Base-by-base conservation (phyloP, 345 rosid genomes). In the Laguncularia racemosa region DNA sequence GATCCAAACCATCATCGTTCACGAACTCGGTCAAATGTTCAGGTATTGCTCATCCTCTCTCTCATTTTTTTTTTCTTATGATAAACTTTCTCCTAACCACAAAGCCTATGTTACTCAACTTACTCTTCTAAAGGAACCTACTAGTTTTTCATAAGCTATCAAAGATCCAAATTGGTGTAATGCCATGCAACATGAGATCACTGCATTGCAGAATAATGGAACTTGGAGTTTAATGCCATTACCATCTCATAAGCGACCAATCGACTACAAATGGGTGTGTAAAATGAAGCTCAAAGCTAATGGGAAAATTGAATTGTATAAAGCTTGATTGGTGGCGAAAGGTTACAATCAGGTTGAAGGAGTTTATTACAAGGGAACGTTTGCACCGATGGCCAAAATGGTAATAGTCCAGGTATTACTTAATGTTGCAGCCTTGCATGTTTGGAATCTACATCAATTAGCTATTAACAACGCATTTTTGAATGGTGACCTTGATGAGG, bases 1-100 rank as follows among this genome's bases (percentile, higher is more conserved):
- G n/a, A n/a, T n/a, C n/a, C n/a, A n/a, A n/a, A n/a, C 62, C 13
- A 13, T 59, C 53, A 59, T 59, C 46, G 15, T 18, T 23, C 62
- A 20, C 20, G 11, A 59, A 4, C 53, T 2, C 46, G 43, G 53
- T 59, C 53, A 59, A 14, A 13, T 16, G 19, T 14, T 59, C 2
- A 59, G 44, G 62, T 47, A 48, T 13, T 15, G 45, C 47, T 3
- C 28, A 18, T 13, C 12, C 13, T 5, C 16, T 19, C 0, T 59
- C 13, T 19, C 16, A 60, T n/a, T n/a, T 14, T 18, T 4, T 17
- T 26, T 19, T n/a, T 60, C 21, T 1, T 44, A n/a, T 40, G 45
- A 56, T 40, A 16, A 17, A 16, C 18, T 56, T 16, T 56, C 19
- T 16, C n/a, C 59, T 17, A 16, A 13, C 44, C 7, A 18, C 44